A percentile compares a stretch with the other conserved stretches of the same genome.
Evolutionary conservation across 306 rosid genomes (phyloP).

Genomic region (Trifolium pratense): DNA sequence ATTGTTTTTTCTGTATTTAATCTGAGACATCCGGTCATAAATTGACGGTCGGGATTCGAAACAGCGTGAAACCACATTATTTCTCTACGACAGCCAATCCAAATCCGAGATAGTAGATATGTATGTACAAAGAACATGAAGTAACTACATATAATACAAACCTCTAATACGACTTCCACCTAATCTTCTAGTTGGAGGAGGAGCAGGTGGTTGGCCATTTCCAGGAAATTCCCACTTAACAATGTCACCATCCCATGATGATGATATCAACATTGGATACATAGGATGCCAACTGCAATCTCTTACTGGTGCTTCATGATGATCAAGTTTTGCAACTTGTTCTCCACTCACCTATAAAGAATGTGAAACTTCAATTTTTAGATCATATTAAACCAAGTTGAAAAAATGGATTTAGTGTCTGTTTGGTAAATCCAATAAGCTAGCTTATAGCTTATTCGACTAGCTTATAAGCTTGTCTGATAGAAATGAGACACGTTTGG

Average conservation of each 20-base stretch:
- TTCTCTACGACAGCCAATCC: too few relatives aligned
- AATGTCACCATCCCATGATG: slow-evolving; percentile 65
- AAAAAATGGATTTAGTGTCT: background rate
- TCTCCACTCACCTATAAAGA: slow-evolving; percentile 56
- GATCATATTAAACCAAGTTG: background rate
- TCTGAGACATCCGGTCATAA: too few relatives aligned
- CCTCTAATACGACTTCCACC: slow-evolving; percentile 42
- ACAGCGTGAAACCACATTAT: too few relatives aligned
- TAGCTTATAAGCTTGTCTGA: too few relatives aligned
- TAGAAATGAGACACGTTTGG: too few relatives aligned
- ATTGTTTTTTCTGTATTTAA: too few relatives aligned
- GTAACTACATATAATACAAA: slow-evolving; percentile 23
- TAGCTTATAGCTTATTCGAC: too few relatives aligned
- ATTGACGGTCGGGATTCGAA: too few relatives aligned
- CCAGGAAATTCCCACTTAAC: slow-evolving; percentile 65
- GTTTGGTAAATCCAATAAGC: too few relatives aligned
- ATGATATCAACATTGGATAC: slow-evolving; percentile 55
- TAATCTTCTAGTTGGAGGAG: slow-evolving; percentile 34
- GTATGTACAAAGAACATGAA: slow-evolving; percentile 31
- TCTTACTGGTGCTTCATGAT: slow-evolving; percentile 57
- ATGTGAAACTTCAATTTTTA: slow-evolving; percentile 6
- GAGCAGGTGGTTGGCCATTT: slow-evolving; percentile 33
- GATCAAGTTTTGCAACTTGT: slow-evolving; percentile 59
- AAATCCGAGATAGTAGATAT: too few relatives aligned
- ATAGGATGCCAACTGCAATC: slow-evolving; percentile 67